Base-by-base conservation (phyloP, 192 early-diverging fungal species). In the Mortierella alpina region DNA sequence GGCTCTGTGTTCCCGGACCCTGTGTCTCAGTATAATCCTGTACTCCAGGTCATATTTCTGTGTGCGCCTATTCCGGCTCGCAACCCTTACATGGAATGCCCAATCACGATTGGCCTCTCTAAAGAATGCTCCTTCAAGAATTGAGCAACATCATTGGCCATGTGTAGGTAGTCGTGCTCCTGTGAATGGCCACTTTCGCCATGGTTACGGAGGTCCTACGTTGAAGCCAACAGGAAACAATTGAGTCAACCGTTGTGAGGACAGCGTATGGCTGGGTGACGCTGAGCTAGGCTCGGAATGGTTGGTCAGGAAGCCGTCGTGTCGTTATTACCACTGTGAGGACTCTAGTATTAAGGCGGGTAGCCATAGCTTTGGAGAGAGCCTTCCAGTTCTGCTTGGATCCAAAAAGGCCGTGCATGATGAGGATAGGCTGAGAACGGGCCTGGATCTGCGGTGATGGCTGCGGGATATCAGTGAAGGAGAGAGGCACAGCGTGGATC, bases 331-430 rank as follows among this genome's bases (percentile, higher is more conserved):
- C 88, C 41, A 96, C 68, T 1, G 93, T 86, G 61, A 90, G 90
- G 3, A 96, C 90, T 52, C 87, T 76, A 3, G 92, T 88, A 39
- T 77, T 80, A 5, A 96, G 85, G 7, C 87, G 82, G 42, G 84
- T 82, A 7, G 92, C 72, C 23, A 97, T 86, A 14, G 89, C 86
- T 71, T 94, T 95, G 41, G 93, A 85, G 31, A 99, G 86, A 6
- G 95, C 92, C 41, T 89, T 85, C 96, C 96, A 97, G 86, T 97
- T 97, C 68, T 96, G 95, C 75, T 97, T 97, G 1, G 93, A 95
- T 13, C 97, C 97, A 81, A 98, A 95, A 20, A 98, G 85, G 41
- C 97, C 97, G 79, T 96, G 97, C 42, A 96, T 86, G 62, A 98
- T 91, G 11, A 94, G 82, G 23, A 95, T 72, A 14, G 92, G 92